A percentile compares a stretch with the other conserved stretches of the same genome.
phyloP scores from a whole-genome alignment of 129 eudicot species.

The Logfia minima region DNA sequence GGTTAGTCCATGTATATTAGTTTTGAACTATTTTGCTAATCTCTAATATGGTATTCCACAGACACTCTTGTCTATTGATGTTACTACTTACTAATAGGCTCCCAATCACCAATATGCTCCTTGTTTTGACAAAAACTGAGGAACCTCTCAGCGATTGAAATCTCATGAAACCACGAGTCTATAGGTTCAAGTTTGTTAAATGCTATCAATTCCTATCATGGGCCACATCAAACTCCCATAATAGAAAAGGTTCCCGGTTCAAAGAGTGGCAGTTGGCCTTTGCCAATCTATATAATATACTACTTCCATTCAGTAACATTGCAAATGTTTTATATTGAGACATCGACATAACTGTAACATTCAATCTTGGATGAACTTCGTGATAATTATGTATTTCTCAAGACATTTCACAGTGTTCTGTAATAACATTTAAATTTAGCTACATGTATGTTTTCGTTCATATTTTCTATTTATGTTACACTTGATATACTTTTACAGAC shows the following conservation, averaged over 20 bases:
- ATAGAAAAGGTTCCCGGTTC: neutral
- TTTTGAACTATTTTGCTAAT: neutral
- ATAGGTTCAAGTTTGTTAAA: neutral
- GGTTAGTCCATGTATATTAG: no score
- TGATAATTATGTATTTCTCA: neutral
- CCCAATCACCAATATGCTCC: neutral
- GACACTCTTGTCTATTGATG: no score
- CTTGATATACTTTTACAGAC: conserved; percentile 13
- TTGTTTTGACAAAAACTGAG: neutral
- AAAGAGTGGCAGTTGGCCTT: neutral
- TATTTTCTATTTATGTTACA: conserved; percentile 24
- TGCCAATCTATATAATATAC: neutral
- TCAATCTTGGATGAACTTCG: neutral
- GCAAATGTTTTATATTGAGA: neutral
- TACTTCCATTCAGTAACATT: no score
- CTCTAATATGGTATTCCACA: no score
- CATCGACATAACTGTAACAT: neutral
- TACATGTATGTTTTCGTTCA: conserved; percentile 18
- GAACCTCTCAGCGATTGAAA: neutral
- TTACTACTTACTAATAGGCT: neutral
- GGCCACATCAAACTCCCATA: neutral
- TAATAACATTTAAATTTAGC: neutral
- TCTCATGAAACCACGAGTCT: neutral
- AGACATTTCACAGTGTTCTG: neutral
- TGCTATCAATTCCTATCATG: neutral